Evolutionary conservation across 2,329 filamentous ascomycete genomes (phyloP).

Genomic region (Chaetomium olivaceum): DNA sequence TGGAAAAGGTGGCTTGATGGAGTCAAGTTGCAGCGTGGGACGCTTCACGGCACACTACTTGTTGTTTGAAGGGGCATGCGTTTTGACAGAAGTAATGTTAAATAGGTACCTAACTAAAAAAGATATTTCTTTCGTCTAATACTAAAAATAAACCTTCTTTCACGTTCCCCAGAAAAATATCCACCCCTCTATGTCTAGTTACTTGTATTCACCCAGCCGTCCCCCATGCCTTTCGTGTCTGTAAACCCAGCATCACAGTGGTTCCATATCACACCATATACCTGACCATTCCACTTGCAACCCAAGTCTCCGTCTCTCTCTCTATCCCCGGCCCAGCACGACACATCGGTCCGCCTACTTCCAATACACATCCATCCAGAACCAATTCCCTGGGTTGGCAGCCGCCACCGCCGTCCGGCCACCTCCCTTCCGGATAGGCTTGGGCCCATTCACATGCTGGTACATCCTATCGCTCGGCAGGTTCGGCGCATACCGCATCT

Average conservation of each 20-base stretch:
- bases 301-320: neutral
- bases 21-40: too few species aligned
- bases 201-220: neutral
- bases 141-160: neutral
- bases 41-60: too few species aligned
- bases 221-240: neutral
- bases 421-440: neutral
- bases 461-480: slow-evolving; percentile 15
- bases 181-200: neutral
- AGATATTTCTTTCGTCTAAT: neutral
- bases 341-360: slow-evolving; percentile 9
- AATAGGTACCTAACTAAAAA: neutral
- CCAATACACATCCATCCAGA: slow-evolving; percentile 29
- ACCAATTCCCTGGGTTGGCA: slow-evolving; percentile 25
- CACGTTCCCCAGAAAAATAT: neutral
- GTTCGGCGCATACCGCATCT: slow-evolving; percentile 12
- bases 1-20: too few species aligned
- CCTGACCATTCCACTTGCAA: neutral
- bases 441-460: slow-evolving; percentile 12
- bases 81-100: neutral
- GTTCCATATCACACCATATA: neutral
- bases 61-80: too few species aligned
- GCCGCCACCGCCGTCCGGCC: slow-evolving; percentile 11
- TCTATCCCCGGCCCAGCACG: neutral
- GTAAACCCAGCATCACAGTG: neutral